Base-by-base conservation (phyloP, 1,284 basidiomycete genomes). In the Bjerkandera adusta region DNA sequence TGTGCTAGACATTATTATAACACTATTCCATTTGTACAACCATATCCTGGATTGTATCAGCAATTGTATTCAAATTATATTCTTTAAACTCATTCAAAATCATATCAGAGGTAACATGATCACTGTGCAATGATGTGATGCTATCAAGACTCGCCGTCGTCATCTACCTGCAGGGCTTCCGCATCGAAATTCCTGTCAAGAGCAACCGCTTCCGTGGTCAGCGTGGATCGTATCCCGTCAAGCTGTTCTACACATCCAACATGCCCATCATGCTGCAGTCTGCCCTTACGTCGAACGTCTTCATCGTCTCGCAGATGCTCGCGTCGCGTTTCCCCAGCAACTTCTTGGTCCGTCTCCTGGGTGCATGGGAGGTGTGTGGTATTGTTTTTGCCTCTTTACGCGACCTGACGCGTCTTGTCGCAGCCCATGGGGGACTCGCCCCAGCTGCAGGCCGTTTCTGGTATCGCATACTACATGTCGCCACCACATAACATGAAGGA, bases 231-330 rank as follows among this genome's bases (percentile, higher is more conserved):
- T 99, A 97, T 77, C 96, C 97, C 49, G 83, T 99, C 74, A 99
- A 98, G 75, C 83, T 99, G 36, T 99, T 99, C 76, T 99, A 99
- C 75, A 98, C 96, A 20, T 89, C 84, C 54, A 99, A 98, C 78
- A 98, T 98, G 96, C 95, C 96, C 54, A 99, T 99, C 77, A 99
- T 99, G 96, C 83, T 99, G 56, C 91, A 98, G 71, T 88, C 83
- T 21, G 95, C 96, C 10, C 76, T 98, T 50, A 95, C 93, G 7
- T 89, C 85, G 53, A 97, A 99, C 70, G 83, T 98, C 22, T 98
- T 95, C 74, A 92, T 99, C 67, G 81, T 99, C 63, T 92, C 86
- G 36, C 97, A 98, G 71, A 98, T 98, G 96, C 79, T 97, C 58
- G 82, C 85, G 32, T 77, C 75, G 42, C 83, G 96, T 35, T 98